phyloP scores from a whole-genome alignment of 805 yeast genomes.

The Zygoascus biomembranicola region DNA sequence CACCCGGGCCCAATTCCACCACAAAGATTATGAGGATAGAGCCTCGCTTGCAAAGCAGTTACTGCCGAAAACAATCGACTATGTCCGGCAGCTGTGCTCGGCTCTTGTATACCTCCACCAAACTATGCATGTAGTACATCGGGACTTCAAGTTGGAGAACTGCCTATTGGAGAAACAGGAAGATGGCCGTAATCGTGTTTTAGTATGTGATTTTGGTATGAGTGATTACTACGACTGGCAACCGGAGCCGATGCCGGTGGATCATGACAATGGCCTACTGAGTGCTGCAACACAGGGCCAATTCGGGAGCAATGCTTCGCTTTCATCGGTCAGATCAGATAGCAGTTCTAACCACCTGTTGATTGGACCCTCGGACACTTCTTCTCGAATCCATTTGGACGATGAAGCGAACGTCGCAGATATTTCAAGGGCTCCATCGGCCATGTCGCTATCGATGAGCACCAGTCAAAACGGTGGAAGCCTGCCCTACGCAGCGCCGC shows the following conservation, averaged over 20 bases:
- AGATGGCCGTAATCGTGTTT: constrained; percentile 32
- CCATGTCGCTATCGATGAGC: constrained; percentile 15
- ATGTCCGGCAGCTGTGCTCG: constrained; percentile 44
- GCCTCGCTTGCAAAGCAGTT: not conserved
- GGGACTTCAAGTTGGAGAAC: constrained; percentile 78
- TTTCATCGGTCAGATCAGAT: constrained; percentile 1
- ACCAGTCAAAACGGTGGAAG: constrained; percentile 57
- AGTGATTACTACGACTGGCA: constrained; percentile 28
- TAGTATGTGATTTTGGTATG: constrained; percentile 91
- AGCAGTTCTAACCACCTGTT: constrained; percentile 1
- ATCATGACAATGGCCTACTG: not conserved
- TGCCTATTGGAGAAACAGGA: constrained; percentile 48
- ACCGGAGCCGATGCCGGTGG: constrained; percentile 3
- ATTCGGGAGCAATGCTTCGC: constrained; percentile 1
- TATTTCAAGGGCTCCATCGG: constrained; percentile 1
- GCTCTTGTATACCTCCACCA: constrained; percentile 61
- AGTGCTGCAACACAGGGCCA: not conserved
- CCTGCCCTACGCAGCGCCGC: constrained; percentile 89
- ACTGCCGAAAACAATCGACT: constrained; percentile 19
- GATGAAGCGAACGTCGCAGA: not conserved
- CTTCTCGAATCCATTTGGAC: constrained; percentile 13
- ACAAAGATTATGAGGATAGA: not conserved
- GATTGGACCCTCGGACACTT: constrained; percentile 20
- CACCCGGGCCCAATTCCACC: constrained; percentile 37
- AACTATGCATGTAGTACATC: constrained; percentile 58